Base-by-base conservation (phyloP, 2,329 filamentous ascomycete genomes). In the Ceratocystis harringtonii region DNA sequence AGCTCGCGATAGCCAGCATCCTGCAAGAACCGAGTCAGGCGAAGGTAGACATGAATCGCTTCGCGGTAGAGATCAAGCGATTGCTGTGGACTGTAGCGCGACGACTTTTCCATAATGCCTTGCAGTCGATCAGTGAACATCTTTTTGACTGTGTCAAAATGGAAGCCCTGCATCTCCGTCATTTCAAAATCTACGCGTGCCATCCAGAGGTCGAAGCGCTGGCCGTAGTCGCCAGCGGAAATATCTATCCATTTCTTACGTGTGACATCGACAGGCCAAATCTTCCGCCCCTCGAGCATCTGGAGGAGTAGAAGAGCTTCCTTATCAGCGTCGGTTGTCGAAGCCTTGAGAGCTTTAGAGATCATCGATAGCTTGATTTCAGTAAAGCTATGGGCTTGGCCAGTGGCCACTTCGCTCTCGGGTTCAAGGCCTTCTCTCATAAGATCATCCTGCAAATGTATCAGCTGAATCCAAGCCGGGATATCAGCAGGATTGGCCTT, bases 281-380 rank as follows among this genome's bases (percentile, higher is more conserved):
- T 76, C 68, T 83, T 83, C n/a, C 78, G 74, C 0, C 89, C 90
- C 72, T 95, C 88, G 6, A 81, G 78, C 80, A 96, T 86, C 66
- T 91, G 78, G 3, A 83, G 84, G 8, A 88, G 74, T 5, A 91
- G 73, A 0, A 96, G 78, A 7, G 75, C 76, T 67, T 88, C 81
- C 17, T 82, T 80, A 52, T 80, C 79, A 44, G 76, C 70, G 0
- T 76, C 74, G 0, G 73, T 72, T 2, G 69, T 69, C 5, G 83
- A 78, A 58, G 86, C 81, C 10, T 78, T 76, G 6, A 96, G 73
- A 0, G 92, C 92, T 68, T 90, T 85, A 69, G 92, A 84, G 68
- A 92, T 89, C 68, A 95, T 83, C 1, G 87, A 84, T 1, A 95
- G 76, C 69, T 90, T 92, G 65, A 96, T 84, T 69, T 94, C 87